These are phyloP conservation scores for Lactifluus piperatus DNA, from an alignment of 768 basidiomycete species.

Conservation along the genomic window DNA sequence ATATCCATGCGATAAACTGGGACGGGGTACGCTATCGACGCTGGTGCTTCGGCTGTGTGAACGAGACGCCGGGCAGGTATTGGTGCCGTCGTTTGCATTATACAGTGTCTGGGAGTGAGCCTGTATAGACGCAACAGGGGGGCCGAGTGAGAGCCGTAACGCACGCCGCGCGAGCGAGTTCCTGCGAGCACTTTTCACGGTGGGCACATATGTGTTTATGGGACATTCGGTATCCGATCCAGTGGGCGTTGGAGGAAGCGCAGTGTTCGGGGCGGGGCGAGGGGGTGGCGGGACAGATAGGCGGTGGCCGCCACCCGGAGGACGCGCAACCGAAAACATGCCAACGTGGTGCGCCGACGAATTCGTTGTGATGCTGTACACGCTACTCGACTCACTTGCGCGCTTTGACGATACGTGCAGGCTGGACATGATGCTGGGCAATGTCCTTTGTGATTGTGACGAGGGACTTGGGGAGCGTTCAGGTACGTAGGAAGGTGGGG, in stretches of 20 bases:
- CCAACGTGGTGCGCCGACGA: constrained; percentile 32
- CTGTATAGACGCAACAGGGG: constrained; percentile 53
- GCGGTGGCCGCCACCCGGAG: constrained; percentile 35
- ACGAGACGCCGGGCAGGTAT: constrained; percentile 36
- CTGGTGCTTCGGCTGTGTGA: constrained; percentile 24
- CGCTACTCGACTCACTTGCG: constrained; percentile 35
- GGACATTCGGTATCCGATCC: constrained; percentile 25
- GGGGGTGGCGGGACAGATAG: constrained; percentile 63
- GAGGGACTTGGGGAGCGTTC: constrained; percentile 22
- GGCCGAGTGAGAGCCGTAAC: constrained; percentile 35
- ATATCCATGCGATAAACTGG: constrained; percentile 34
- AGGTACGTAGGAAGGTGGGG: constrained; percentile 15
- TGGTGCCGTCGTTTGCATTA: neutral
- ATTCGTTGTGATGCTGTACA: constrained; percentile 25
- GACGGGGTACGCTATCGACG: constrained; percentile 21
- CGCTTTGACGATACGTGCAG: constrained; percentile 18
- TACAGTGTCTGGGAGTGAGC: constrained; percentile 40
- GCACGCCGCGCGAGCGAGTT: constrained; percentile 46
- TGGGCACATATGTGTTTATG: constrained; percentile 19
- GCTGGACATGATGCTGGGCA: constrained; percentile 14
- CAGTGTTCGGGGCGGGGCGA: constrained; percentile 61
- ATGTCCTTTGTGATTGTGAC: constrained; percentile 25
- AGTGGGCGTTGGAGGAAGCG: constrained; percentile 60
- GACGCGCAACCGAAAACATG: constrained; percentile 19
- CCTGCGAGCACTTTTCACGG: constrained; percentile 38